Evolutionary conservation across 148 eudicot genomes (phyloP).

Genomic region (Dysphania ambrosioides): DNA sequence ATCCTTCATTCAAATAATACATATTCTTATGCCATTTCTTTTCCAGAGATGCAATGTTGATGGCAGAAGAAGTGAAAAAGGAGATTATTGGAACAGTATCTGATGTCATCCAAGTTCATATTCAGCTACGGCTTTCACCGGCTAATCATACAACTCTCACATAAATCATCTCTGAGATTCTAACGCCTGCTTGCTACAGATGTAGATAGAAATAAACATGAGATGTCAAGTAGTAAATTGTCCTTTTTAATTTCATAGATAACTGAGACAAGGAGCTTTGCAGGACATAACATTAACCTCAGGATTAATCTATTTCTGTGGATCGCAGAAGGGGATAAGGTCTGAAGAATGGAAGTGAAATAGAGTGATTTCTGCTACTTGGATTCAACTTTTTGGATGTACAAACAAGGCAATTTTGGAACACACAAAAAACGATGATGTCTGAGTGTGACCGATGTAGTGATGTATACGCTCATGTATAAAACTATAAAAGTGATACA

Average conservation of each 20-base stretch:
- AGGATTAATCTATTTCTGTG: not conserved
- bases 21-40: not conserved
- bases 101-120: constrained; percentile 44
- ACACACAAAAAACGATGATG: not conserved
- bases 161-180: not conserved
- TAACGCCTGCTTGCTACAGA: not conserved
- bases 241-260: not conserved
- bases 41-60: constrained; percentile 60
- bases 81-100: constrained; percentile 44
- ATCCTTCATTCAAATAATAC: not conserved
- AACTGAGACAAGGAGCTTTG: not conserved
- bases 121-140: constrained; percentile 50
- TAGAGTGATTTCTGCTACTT: not conserved
- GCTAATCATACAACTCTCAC: constrained; percentile 19
- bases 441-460: not conserved
- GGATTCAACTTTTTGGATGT: not conserved
- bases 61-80: constrained; percentile 69
- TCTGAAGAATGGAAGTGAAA: not conserved
- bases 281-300: not conserved
- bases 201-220: constrained; percentile 10
- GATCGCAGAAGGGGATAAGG: not conserved
- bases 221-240: not conserved
- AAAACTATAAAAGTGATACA: not conserved
- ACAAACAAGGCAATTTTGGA: not conserved
- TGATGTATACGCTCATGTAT: not conserved